Evolutionary conservation across 371 early-diverging fungal genomes (phyloP), one percentile per base, ranked within the genome.

Genomic region (Lichtheimia ornata): DNA sequence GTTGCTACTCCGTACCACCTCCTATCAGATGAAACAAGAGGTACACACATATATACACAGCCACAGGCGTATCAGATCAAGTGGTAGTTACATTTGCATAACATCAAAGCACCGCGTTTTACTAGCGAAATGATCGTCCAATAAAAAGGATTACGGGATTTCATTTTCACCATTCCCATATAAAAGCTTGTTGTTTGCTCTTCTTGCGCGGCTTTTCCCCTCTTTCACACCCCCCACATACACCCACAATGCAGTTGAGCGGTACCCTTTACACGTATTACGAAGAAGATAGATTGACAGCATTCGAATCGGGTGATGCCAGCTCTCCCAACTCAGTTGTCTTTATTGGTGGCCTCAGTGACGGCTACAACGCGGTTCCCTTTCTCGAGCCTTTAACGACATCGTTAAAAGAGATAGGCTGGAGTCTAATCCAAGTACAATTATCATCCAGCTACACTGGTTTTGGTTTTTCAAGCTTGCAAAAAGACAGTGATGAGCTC

Each of bases 281-380:
- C 28, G 61, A 55, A 43, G 52, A 25, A 49, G 63, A 67, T 5
- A 71, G 74, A 4, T 57, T 77, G 25, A 79, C 77, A 11, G 81
- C 79, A 18, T 84, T 84, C 58, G 83, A 82, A 59, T 72, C 76
- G 11, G 76, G 74, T 2, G 75, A 73, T 2, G 43, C 56, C 3
- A 41, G 69, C 49, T 67, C 77, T 0, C 41, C 54, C 5, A 72
- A 73, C 7, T 66, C 71, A 1, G 66, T 82, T 5, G 72, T 84
- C 15, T 82, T 77, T 62, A 69, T 82, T 55, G 81, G 71, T 17
- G 84, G 83, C 1, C 69, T 84, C 2, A 58, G 69, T 40, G 84
- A 84, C 61, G 79, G 81, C 11, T 84, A 73, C 55, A 70, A 82
- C 50, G 75, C 76, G 12, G 68, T 82, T 12, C 78, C 84, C 12